Percentiles rank a stretch among this genome's conserved stretches.
Evolutionary conservation across 306 rosid species (phyloP).

Genomic region (Malus sieversii): DNA sequence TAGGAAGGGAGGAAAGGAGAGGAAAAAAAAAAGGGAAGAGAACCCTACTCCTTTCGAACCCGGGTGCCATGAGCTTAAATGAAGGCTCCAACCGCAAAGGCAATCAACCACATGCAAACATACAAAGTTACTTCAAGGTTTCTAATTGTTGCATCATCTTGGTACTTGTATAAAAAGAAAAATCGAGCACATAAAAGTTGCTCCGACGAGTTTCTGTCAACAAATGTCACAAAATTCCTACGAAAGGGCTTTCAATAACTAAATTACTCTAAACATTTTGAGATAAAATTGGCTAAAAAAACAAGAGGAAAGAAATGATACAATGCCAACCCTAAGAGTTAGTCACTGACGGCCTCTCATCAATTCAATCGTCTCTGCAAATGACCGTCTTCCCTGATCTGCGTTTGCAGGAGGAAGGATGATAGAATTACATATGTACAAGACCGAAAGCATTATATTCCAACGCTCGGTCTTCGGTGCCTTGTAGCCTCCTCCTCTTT

Average conservation of each 20-base stretch:
- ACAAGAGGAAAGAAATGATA: conserved; percentile 11
- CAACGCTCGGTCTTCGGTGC: conserved; percentile 16
- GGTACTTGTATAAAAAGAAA: too few species aligned
- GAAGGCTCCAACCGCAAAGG: too few species aligned
- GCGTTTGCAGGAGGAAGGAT: conserved; percentile 52
- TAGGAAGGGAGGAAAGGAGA: accelerated
- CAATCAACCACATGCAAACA: too few species aligned
- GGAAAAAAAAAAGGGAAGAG: accelerated
- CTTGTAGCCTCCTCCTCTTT: neutral
- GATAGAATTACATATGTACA: conserved; percentile 68
- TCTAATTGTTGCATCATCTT: too few species aligned
- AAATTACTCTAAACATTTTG: conserved; percentile 22
- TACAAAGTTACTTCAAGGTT: too few species aligned
- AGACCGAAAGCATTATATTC: conserved; percentile 31
- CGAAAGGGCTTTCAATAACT: conserved; percentile 29
- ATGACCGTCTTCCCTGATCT: conserved; percentile 49
- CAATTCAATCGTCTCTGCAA: conserved; percentile 52
- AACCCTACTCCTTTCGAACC: too few species aligned
- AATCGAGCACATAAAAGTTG: neutral
- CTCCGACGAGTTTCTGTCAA: neutral
- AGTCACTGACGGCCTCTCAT: conserved; percentile 35
- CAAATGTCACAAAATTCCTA: conserved; percentile 28
- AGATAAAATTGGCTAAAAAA: conserved; percentile 5
- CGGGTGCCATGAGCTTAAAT: too few species aligned
- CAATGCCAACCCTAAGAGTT: conserved; percentile 43